Percentiles rank a stretch among this genome's conserved stretches.
Conservation (phyloP, 2,329 filamentous ascomycete genomes). For the Chaetomiaceae sp. region DNA sequence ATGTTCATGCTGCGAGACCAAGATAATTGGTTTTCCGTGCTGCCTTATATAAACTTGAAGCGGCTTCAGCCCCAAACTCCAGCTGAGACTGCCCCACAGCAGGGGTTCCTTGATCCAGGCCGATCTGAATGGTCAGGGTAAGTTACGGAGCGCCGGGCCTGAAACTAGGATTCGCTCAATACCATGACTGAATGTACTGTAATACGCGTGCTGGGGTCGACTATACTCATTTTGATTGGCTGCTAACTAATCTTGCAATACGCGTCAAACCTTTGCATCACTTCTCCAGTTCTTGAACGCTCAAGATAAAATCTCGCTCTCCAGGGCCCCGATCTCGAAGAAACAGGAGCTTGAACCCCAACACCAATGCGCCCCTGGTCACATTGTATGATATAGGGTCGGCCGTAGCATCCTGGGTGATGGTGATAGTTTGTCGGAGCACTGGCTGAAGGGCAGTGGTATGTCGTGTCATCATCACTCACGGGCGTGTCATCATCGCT, state of each 20-base stretch:
- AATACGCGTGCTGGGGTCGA: too few relatives aligned
- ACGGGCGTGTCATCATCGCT: too few relatives aligned
- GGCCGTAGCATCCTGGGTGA: conserved; percentile 11
- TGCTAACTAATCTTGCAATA: too few relatives aligned
- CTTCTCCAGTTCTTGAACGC: conserved; percentile 4
- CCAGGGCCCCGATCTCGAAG: conserved; percentile 10
- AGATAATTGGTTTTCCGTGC: too few relatives aligned
- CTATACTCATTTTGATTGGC: too few relatives aligned
- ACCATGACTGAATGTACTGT: too few relatives aligned
- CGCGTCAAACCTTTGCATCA: too few relatives aligned
- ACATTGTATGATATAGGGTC: conserved; percentile 16
- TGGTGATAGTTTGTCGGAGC: conserved; percentile 18
- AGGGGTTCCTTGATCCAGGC: not conserved
- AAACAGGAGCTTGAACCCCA: conserved; percentile 17
- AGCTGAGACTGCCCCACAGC: not conserved
- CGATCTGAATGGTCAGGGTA: not conserved
- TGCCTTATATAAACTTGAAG: not conserved
- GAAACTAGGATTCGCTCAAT: too few relatives aligned
- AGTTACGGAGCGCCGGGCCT: too few relatives aligned
- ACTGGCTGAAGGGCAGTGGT: conserved; percentile 13
- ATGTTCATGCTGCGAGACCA: not conserved
- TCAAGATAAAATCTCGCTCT: conserved; percentile 10
- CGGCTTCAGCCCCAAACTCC: not conserved
- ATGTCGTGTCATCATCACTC: conserved; percentile 14
- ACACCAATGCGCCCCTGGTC: conserved; percentile 16